A percentile compares a stretch with the other conserved stretches of the same genome.
Evolutionary conservation across 352 stramenopile species (phyloP).

Genomic region (Phytophthora brassicae): DNA sequence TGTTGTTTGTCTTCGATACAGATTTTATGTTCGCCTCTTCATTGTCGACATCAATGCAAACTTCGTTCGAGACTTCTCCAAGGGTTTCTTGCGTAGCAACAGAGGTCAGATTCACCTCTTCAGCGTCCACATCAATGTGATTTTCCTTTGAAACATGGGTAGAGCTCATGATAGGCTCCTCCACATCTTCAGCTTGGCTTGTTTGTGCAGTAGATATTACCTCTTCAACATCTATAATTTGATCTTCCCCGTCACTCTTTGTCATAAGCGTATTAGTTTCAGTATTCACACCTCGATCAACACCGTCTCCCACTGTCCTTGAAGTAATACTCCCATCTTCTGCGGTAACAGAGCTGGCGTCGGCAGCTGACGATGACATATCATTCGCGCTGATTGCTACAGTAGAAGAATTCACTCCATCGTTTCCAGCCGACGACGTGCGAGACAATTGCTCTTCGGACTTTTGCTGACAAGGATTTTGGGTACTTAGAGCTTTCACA

Average conservation of each 20-base stretch:
- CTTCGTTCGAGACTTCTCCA: not conserved
- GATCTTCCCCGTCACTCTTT: slow-evolving; percentile 4
- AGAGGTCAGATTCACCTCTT: slow-evolving; percentile 1
- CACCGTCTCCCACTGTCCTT: not conserved
- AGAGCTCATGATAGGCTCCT: not conserved
- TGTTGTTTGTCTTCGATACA: not conserved
- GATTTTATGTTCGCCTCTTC: not conserved
- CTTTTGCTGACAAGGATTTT: not conserved
- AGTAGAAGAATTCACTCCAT: not conserved
- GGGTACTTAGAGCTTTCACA: not conserved
- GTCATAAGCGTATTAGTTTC: not conserved
- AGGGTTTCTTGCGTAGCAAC: not conserved
- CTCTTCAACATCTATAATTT: slow-evolving; percentile 3
- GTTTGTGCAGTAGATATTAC: not conserved
- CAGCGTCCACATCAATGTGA: not conserved
- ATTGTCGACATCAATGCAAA: not conserved
- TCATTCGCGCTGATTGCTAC: not conserved
- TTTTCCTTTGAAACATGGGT: not conserved
- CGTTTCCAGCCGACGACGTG: not conserved
- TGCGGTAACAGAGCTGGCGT: not conserved
- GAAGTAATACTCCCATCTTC: not conserved
- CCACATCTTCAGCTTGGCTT: not conserved
- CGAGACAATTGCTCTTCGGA: not conserved
- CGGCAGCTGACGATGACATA: not conserved
- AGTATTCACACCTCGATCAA: slow-evolving; percentile 12